phyloP scores from a whole-genome alignment of 805 yeast species.

The Schwanniomyces vanrijiae region DNA sequence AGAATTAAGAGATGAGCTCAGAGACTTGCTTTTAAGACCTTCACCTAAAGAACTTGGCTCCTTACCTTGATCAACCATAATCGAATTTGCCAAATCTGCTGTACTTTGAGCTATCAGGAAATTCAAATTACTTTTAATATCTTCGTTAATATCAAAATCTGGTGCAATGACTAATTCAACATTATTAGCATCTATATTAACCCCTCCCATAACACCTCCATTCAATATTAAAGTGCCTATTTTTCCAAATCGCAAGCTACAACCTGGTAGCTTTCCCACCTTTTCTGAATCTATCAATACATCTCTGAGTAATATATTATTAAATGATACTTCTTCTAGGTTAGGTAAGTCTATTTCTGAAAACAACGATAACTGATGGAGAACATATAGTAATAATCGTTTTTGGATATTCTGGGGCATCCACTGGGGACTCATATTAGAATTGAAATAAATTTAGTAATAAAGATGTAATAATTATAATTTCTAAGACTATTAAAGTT shows the following conservation, averaged over 20 bases:
- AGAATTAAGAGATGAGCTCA: not conserved
- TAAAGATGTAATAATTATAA: not conserved
- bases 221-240: slow-evolving; percentile 54
- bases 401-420: slow-evolving; percentile 84
- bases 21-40: not conserved
- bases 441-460: not conserved
- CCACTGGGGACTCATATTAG: slow-evolving; percentile 49
- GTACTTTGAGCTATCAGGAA: slow-evolving; percentile 71
- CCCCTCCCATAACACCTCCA: slow-evolving; percentile 71
- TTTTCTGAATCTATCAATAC: slow-evolving; percentile 73
- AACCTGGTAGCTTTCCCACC: slow-evolving; percentile 61
- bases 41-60: slow-evolving; percentile 9
- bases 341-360: slow-evolving; percentile 81
- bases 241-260: slow-evolving; percentile 60
- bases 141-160: slow-evolving; percentile 28
- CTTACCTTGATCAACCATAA: slow-evolving; percentile 37
- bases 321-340: slow-evolving; percentile 70
- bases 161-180: slow-evolving; percentile 47
- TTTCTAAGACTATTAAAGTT: not conserved
- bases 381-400: slow-evolving; percentile 72
- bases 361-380: slow-evolving; percentile 78
- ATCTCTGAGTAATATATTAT: slow-evolving; percentile 52
- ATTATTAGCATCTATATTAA: slow-evolving; percentile 57
- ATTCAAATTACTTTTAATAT: slow-evolving; percentile 30
- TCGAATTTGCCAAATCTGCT: slow-evolving; percentile 66